Evolutionary conservation across 1,284 basidiomycete species (phyloP).

Genomic region (Anthracocystis panici-leucophaei): DNA sequence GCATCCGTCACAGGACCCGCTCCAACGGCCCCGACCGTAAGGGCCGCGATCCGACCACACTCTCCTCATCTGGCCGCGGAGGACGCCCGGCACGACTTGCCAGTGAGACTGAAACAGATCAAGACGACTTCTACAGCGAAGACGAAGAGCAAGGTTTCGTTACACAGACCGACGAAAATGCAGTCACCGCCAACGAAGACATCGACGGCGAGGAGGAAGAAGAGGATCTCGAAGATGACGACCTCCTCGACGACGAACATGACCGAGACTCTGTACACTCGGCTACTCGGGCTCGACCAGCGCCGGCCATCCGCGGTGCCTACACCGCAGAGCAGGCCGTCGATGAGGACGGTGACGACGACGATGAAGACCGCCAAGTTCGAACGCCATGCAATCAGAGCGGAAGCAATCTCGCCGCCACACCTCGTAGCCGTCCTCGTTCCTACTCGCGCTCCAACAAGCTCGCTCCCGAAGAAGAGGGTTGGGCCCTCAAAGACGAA

Average conservation of each 20-base stretch:
- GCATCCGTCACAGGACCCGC: constrained; percentile 44
- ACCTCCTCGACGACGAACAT: constrained; percentile 18
- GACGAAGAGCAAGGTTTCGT: constrained; percentile 48
- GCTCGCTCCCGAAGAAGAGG: constrained; percentile 52
- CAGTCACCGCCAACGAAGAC: constrained; percentile 43
- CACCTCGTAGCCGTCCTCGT: constrained; percentile 27
- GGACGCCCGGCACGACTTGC: constrained; percentile 26
- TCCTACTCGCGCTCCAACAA: constrained; percentile 45
- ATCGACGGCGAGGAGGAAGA: constrained; percentile 36
- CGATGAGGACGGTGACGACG: constrained; percentile 37
- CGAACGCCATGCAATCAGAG: constrained; percentile 40
- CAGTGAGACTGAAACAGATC: constrained; percentile 48
- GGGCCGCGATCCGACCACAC: constrained; percentile 39
- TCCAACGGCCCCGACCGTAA: constrained; percentile 45
- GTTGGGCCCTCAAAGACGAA: constrained; percentile 38
- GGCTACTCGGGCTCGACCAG: constrained; percentile 15
- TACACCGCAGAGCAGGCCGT: constrained; percentile 24
- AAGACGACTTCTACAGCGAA: constrained; percentile 45
- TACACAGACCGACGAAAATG: constrained; percentile 47
- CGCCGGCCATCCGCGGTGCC: constrained; percentile 26
- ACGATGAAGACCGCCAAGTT: constrained; percentile 11
- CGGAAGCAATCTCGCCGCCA: constrained; percentile 36
- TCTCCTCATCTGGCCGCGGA: constrained; percentile 7
- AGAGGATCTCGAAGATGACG: constrained; percentile 25
- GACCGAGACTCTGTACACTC: constrained; percentile 20